These are phyloP conservation scores for Phytophthora litchii DNA, from an alignment of 352 stramenopile species.

Conservation along the genomic window DNA sequence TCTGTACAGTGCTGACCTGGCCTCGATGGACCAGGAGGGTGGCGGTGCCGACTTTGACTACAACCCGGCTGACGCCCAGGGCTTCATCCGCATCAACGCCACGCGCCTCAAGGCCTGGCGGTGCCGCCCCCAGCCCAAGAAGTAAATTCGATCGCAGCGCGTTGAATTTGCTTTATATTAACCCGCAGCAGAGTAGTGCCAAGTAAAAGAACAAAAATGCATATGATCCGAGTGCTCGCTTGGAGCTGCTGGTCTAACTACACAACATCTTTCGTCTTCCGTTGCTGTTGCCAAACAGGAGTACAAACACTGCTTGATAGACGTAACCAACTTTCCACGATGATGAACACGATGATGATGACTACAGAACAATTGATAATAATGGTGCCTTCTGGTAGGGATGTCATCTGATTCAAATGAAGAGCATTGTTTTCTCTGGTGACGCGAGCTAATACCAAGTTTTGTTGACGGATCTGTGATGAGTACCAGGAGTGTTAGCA, in stretches of 20 bases:
- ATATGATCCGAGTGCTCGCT: constrained; percentile 26
- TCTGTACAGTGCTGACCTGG: constrained; percentile 98
- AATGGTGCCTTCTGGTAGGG: too few species aligned
- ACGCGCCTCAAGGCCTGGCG: constrained; percentile 96
- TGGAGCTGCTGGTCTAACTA: constrained; percentile 8
- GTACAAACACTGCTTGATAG: too few species aligned
- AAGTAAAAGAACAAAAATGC: constrained; percentile 31
- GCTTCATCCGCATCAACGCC: constrained; percentile 99
- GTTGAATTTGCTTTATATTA: constrained; percentile 34
- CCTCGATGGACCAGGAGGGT: constrained; percentile 98
- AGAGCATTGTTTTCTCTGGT: too few species aligned
- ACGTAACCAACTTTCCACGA: too few species aligned
- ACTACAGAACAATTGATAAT: too few species aligned
- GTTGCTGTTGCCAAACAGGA: neutral
- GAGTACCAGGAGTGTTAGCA: too few species aligned
- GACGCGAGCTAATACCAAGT: too few species aligned
- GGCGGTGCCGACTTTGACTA: constrained; percentile 97
- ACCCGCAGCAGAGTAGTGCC: constrained; percentile 20
- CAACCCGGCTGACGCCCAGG: constrained; percentile 96
- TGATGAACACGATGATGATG: too few species aligned
- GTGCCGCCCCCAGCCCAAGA: constrained; percentile 51
- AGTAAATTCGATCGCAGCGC: constrained; percentile 42
- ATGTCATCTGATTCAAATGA: too few species aligned
- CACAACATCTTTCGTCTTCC: neutral
- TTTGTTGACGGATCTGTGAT: too few species aligned